phyloP scores from a whole-genome alignment of 1,284 basidiomycete genomes.

The Hemileccinum hortonii region DNA sequence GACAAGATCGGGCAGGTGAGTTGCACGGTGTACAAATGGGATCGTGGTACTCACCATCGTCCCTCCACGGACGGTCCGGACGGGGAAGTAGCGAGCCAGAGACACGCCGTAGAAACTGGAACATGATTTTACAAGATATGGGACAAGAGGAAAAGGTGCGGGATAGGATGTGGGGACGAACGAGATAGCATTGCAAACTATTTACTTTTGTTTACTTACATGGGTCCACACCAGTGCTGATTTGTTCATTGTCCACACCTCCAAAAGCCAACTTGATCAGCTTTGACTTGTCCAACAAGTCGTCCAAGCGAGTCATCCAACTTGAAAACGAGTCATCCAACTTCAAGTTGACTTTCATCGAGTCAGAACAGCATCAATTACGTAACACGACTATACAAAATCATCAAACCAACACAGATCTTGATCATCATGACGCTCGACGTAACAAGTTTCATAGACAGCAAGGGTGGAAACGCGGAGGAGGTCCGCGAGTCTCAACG shows the following conservation, averaged over 20 bases:
- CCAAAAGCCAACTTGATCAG: no score
- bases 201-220: conserved; percentile 25
- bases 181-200: conserved; percentile 5
- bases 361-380: conserved; percentile 13
- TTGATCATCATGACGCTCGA: conserved; percentile 61
- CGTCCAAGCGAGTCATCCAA: no score
- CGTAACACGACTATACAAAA: conserved; percentile 9
- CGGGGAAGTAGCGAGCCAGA: conserved; percentile 69
- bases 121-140: conserved; percentile 46
- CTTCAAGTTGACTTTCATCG: no score
- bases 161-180: conserved; percentile 1
- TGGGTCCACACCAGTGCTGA: no score
- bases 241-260: neutral
- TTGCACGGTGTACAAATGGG: neutral
- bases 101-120: conserved; percentile 66
- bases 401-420: neutral
- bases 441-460: conserved; percentile 75
- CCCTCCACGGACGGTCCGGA: conserved; percentile 69
- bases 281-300: no score
- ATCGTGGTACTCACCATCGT: conserved; percentile 56
- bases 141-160: neutral
- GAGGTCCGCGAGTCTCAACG: conserved; percentile 90
- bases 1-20: conserved; percentile 15
- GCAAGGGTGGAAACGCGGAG: conserved; percentile 93
- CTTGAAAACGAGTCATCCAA: neutral